Evolutionary conservation across 345 rosid species (phyloP).

Genomic region (Eucalyptus cladocalyx): DNA sequence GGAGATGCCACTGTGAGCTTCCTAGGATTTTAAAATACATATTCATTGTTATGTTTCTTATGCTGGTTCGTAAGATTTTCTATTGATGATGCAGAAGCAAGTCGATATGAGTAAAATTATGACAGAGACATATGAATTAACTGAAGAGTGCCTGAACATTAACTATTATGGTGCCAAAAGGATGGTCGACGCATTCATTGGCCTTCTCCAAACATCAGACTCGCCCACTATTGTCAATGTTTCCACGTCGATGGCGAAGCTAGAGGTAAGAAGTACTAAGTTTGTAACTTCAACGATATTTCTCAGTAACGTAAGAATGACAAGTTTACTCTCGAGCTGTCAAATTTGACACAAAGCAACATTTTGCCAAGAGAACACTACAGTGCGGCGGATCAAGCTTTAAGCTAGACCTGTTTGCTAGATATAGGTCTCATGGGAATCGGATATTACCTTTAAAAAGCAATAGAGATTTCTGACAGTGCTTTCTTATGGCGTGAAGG

Average conservation of each 20-base stretch:
- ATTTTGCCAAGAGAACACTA: neutral
- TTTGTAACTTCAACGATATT: too few species aligned
- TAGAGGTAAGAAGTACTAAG: slow-evolving; percentile 8
- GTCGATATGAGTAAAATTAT: slow-evolving; percentile 8
- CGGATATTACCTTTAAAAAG: neutral
- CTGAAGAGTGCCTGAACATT: slow-evolving; percentile 16
- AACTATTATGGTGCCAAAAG: slow-evolving; percentile 43
- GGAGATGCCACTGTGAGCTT: neutral
- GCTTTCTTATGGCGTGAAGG: neutral
- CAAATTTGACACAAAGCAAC: neutral
- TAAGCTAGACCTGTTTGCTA: neutral
- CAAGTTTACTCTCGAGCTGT: neutral
- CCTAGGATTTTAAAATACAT: neutral
- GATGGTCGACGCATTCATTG: slow-evolving; percentile 29
- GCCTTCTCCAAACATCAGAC: slow-evolving; percentile 30
- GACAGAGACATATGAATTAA: slow-evolving; percentile 13
- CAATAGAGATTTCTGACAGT: neutral
- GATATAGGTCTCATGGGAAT: neutral
- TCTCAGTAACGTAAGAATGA: neutral
- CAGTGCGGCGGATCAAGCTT: neutral
- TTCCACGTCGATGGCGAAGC: slow-evolving; percentile 22
- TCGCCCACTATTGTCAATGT: slow-evolving; percentile 37
- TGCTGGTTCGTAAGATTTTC: neutral
- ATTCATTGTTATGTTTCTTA: neutral
- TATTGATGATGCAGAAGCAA: neutral